Base-by-base conservation (phyloP, 805 yeast species). In the Zygotorulaspora chibaensis region DNA sequence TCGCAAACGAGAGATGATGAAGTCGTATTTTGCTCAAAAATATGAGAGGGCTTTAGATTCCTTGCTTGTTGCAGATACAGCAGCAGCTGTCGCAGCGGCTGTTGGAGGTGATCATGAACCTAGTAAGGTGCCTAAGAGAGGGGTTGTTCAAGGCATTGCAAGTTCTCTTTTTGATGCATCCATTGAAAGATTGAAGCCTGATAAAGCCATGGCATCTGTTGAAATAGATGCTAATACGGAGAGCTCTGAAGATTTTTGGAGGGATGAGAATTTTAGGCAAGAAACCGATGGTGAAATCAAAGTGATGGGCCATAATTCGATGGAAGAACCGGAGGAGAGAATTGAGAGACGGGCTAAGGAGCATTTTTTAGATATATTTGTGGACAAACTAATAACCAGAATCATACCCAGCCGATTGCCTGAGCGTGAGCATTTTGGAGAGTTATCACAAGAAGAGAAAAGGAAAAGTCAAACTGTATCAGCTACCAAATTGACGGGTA, bases 301-400 rank as follows among this genome's bases (percentile, higher is more conserved):
- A 9, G 41, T 37, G 9, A 27, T 52, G 18, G 23, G 33, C 16
- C 15, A 34, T 23, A 46, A 45, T 15, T 8, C 35, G 8, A 46
- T 34, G 11, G 48, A 51, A 38, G 40, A 54, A 38, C 45, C 20
- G 40, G 43, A 50, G 36, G 26, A 48, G 35, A 49, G 58, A 45
- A 38, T 53, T 36, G 45, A 43, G 26, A 41, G 27, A 8, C 40
- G 38, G 18, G 47, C 57, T 8, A 53, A 55, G n/a, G 68, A 66
- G 15, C 85, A 80, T 55, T 83, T 83, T 56, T 67, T 79, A 45
- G 89, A 83, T 57, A 66, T 71, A 26, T 65, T 83, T 40, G 65
- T 83, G 46, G 84, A 79, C 51, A 73, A 71, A 52, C 55, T 82
- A 40, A 57, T 82, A 11, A 63, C 71, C n/a, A 73, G 73, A 48